Percentiles rank a stretch among this genome's conserved stretches.
Evolutionary conservation across 306 rosid genomes (phyloP).

Genomic region (Malus sieversii): DNA sequence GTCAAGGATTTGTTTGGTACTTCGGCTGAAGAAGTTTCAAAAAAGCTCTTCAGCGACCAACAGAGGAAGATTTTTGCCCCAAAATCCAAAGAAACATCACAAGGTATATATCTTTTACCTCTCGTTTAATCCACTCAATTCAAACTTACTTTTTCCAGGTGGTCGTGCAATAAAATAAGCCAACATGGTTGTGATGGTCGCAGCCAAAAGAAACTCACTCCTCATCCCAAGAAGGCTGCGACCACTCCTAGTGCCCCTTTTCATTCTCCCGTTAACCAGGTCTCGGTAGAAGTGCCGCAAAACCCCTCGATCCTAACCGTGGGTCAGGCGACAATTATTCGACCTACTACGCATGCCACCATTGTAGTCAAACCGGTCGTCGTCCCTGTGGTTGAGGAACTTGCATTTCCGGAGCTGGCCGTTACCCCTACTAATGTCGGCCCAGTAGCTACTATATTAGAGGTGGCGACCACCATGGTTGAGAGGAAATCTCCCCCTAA

Average conservation of each 20-base stretch:
- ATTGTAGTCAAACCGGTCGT: too few relatives aligned
- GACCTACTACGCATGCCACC: fast-evolving
- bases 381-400: too few relatives aligned
- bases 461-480: fast-evolving
- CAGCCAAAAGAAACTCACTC: fast-evolving
- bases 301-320: too few relatives aligned
- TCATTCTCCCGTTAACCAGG: fast-evolving
- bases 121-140: too few relatives aligned
- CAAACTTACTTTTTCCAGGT: too few relatives aligned
- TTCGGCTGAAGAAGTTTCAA: fast-evolving
- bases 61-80: fast-evolving
- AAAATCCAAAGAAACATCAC: too few relatives aligned
- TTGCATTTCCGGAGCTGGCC: too few relatives aligned
- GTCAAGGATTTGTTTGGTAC: too few relatives aligned
- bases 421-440: fast-evolving
- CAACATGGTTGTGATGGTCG: fast-evolving
- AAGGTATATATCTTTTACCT: too few relatives aligned
- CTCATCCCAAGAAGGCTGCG: fast-evolving
- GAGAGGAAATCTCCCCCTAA: fast-evolving
- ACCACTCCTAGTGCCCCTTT: too few relatives aligned
- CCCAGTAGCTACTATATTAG: too few relatives aligned
- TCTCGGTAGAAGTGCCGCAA: fast-evolving
- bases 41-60: fast-evolving
- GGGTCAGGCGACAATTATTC: too few relatives aligned
- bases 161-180: fast-evolving